Conservation (phyloP, 495 filamentous ascomycete species). For the Cudoniella acicularis region DNA sequence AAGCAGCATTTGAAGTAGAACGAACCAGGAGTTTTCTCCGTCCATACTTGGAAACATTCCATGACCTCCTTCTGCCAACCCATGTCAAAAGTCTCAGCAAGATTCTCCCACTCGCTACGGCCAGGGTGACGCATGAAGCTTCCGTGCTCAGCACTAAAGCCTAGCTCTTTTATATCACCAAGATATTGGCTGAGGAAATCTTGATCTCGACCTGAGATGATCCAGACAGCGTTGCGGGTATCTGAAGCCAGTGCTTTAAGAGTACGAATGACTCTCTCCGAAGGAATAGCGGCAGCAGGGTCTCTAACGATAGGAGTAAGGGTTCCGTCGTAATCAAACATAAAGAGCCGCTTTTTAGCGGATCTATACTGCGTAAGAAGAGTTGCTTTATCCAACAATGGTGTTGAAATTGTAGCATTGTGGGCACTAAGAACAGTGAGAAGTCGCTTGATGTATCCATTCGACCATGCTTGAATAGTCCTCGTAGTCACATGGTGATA, state of each 20-base stretch:
- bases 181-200: constrained; percentile 83
- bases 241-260: constrained; percentile 77
- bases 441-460: constrained; percentile 68
- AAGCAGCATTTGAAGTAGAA: neutral
- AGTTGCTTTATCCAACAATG: constrained; percentile 67
- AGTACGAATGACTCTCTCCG: constrained; percentile 72
- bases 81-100: constrained; percentile 81
- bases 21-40: constrained; percentile 73
- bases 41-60: constrained; percentile 78
- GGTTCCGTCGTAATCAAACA: constrained; percentile 98
- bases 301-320: constrained; percentile 94
- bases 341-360: constrained; percentile 74
- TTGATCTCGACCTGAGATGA: constrained; percentile 90
- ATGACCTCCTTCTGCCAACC: constrained; percentile 80
- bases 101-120: constrained; percentile 73
- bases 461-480: constrained; percentile 80
- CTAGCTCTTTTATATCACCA: constrained; percentile 77
- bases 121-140: constrained; percentile 83
- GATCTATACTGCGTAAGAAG: constrained; percentile 68
- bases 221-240: constrained; percentile 86
- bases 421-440: constrained; percentile 73
- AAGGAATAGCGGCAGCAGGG: constrained; percentile 81
- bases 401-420: constrained; percentile 71
- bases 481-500: constrained; percentile 79
- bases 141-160: constrained; percentile 92